Evolutionary conservation across 169 alveolate species (phyloP), one percentile per base, ranked within the genome.

Genomic region (Cryptosporidium andersoni): DNA sequence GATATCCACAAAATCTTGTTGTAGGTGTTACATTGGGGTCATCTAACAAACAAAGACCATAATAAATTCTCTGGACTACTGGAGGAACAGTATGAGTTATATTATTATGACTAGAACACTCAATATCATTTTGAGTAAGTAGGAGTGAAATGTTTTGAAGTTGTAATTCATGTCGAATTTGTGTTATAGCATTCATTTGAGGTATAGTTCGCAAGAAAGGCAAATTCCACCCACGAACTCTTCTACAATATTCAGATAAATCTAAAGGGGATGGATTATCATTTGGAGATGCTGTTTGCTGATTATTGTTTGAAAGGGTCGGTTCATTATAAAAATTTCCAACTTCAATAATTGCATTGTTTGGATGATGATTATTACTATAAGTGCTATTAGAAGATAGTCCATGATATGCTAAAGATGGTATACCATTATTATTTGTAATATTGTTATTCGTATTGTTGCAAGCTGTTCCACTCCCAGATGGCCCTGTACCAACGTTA

Each of bases 151-250:
- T 74, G 34, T 74, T 74, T 34, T 74, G 85, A 3, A 74, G 68
- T 51, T 74, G 85, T 6, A 74, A 51, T 34, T 74, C 85, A 11
- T 74, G 85, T 42, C 85, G 55, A 12, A 74, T 74, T 43, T 74
- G 85, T 2, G 85, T 74, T 2, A 74, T 74, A 1, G 85, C 85
- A 48, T 74, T 74, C 85, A 74, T 74, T 51, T 74, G 85, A 36
- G 85, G 85, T 40, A 74, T 37, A 36, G 67, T 74, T 49, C 85
- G 55, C 49, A 74, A 42, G 14, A 74, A 74, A 34, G 85, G 85
- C 7, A 74, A 51, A 58, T 74, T 74, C 85, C 85, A 74, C 11
- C 85, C 85, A 11, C 85, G 40, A 5, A 74, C 85, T 43, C 85
- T 74, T 60, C 85, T 74, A 48, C 85, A 74, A 45, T 74, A 74